Conservation (phyloP, 495 filamentous ascomycete species). For the Penicillium arizonense region DNA sequence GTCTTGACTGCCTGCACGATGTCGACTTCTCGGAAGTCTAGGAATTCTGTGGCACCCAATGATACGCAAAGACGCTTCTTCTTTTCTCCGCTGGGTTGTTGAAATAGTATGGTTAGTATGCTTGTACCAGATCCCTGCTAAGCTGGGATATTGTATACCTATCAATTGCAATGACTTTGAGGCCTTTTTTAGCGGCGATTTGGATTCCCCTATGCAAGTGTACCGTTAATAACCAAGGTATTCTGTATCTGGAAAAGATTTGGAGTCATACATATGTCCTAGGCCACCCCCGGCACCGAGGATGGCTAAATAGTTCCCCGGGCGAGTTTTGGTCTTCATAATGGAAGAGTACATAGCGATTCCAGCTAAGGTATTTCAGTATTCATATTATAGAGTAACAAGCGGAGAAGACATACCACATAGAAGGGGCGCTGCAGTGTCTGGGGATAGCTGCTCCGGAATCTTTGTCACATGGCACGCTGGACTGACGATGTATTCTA, state of each 20-base stretch:
- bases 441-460: constrained; percentile 30
- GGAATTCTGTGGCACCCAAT: constrained; percentile 36
- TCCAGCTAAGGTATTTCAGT: constrained; percentile 26
- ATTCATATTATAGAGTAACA: background rate
- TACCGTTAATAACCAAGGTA: background rate
- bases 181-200: constrained; percentile 39
- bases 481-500: constrained; percentile 42
- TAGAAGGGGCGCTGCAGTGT: constrained; percentile 37
- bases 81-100: constrained; percentile 30
- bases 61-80: constrained; percentile 41
- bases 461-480: constrained; percentile 42
- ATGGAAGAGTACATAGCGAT: constrained; percentile 51
- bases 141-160: constrained; percentile 19
- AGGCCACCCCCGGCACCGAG: constrained; percentile 44
- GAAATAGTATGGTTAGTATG: background rate
- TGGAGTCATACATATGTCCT: constrained; percentile 39
- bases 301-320: constrained; percentile 42
- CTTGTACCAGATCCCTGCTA: no score
- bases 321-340: constrained; percentile 38
- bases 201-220: constrained; percentile 34
- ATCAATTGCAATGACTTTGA: constrained; percentile 45
- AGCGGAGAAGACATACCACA: constrained; percentile 28
- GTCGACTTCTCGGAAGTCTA: constrained; percentile 40
- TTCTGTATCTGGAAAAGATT: background rate
- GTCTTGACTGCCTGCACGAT: constrained; percentile 33